phyloP scores from a whole-genome alignment of 768 basidiomycete species.

The Amanita polypyramis region DNA sequence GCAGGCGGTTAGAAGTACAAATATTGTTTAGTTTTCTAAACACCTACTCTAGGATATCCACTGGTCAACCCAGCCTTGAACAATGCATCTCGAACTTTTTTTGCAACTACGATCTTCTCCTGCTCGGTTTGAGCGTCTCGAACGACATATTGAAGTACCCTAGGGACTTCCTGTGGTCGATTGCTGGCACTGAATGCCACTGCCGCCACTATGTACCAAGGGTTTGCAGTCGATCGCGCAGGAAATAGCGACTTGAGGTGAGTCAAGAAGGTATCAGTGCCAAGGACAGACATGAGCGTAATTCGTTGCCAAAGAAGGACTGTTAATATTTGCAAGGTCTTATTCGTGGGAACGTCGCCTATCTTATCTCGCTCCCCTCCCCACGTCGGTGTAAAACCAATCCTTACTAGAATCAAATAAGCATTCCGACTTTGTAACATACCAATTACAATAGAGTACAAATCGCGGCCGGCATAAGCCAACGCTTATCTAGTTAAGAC shows the following conservation, averaged over 20 bases:
- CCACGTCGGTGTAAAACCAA: too few species aligned
- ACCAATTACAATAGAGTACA: too few species aligned
- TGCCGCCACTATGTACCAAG: constrained; percentile 52
- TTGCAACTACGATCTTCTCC: constrained; percentile 31
- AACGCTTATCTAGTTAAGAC: too few species aligned
- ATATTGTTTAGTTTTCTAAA: neutral
- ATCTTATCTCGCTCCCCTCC: too few species aligned
- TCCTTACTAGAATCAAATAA: too few species aligned
- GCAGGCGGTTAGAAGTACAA: neutral
- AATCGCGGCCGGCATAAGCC: too few species aligned
- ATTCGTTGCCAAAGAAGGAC: neutral
- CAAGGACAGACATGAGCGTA: constrained; percentile 17
- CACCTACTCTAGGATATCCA: constrained; percentile 48
- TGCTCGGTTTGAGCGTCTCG: constrained; percentile 27
- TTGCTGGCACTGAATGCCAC: constrained; percentile 52
- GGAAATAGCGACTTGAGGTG: constrained; percentile 38
- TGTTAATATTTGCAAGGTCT: too few species aligned
- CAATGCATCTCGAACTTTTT: constrained; percentile 49
- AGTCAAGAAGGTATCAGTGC: constrained; percentile 31
- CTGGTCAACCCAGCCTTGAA: constrained; percentile 50
- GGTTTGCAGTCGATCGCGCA: constrained; percentile 19
- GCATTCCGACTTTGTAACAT: too few species aligned
- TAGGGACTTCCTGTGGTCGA: constrained; percentile 44
- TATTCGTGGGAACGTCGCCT: too few species aligned
- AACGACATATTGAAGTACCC: constrained; percentile 40